A percentile compares a stretch with the other conserved stretches of the same genome.
These are phyloP conservation scores for Sugiyamaella japonica DNA, from an alignment of 1,139 yeast genomes.

Conservation along the genomic window DNA sequence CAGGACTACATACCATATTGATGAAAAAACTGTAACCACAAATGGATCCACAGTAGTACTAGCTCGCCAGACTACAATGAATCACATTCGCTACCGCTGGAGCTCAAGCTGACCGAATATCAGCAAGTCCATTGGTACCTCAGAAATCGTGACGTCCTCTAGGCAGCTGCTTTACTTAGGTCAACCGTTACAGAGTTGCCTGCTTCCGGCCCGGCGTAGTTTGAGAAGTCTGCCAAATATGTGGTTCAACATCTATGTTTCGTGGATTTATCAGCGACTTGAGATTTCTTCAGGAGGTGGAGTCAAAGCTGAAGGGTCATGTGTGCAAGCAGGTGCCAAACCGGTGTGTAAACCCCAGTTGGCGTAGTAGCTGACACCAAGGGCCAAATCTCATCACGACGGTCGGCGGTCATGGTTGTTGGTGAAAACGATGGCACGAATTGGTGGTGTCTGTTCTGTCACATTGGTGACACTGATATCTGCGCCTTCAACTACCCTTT, in stretches of 20 bases:
- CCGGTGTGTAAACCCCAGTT: no score
- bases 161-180: conserved; percentile 24
- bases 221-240: conserved; percentile 49
- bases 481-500: no score
- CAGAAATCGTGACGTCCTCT: conserved; percentile 29
- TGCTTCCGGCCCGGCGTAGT: conserved; percentile 51
- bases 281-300: conserved; percentile 48
- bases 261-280: conserved; percentile 63
- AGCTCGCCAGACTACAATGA: not conserved
- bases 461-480: conserved; percentile 72
- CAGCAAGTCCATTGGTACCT: conserved; percentile 35
- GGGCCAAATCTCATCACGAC: conserved; percentile 59
- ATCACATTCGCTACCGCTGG: not conserved
- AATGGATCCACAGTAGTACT: not conserved
- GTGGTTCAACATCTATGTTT: conserved; percentile 65
- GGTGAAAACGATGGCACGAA: conserved; percentile 80
- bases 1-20: no score
- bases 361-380: no score
- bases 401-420: conserved; percentile 81
- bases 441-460: conserved; percentile 80
- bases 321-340: no score
- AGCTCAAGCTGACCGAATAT: not conserved
- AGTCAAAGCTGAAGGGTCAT: no score
- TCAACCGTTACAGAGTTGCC: conserved; percentile 49
- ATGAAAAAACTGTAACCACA: not conserved